Evolutionary conservation across 768 basidiomycete species (phyloP), one percentile per base, ranked within the genome.

Genomic region (Pholiota microspora): DNA sequence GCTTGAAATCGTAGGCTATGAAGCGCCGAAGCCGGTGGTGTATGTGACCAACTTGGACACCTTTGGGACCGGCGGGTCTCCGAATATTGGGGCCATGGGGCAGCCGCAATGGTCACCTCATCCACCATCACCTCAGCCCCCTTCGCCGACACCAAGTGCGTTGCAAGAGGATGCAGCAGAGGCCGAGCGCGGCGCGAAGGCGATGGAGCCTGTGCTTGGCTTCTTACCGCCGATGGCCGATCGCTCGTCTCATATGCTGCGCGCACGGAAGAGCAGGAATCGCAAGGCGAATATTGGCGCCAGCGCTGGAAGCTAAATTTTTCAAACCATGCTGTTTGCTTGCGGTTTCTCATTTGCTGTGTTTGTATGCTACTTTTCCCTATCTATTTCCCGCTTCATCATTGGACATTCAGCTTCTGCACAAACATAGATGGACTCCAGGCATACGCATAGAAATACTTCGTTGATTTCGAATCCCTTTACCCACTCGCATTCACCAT

Each of bases 1-100:
- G 63, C 79, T 91, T 7, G 85, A 81, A 29, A 89, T 92, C 61
- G 72, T 72, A 18, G 83, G 80, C 58, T 75, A 74, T 68, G 77
- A 82, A 61, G 77, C 88, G 2, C 74, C 84, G 13, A 70, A 85
- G 49, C 89, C 89, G 9, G 63, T 92, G 59, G 73, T 78, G 36
- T 83, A 75, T 62, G 69, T 65, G 51, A 70, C 29, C 7, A 12
- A 77, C 48, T 64, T 71, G 0, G 60, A 65, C 15, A 69, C 68
- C 6, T 42, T 42, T 23, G 15, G 56, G 63, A 25, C 61, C 51
- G 5, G 67, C 63, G 28, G 38, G 56, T 7, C 66, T 61, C 1
- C 55, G 49, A 1, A 62, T 55, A 40, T 59, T 60, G 23, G 23
- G 15, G 10, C 56, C 31, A 10, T 42, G n/a, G 40, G 40, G 18